Evolutionary conservation across 2,329 filamentous ascomycete species (phyloP).

Genomic region (Fusarium devonianum): DNA sequence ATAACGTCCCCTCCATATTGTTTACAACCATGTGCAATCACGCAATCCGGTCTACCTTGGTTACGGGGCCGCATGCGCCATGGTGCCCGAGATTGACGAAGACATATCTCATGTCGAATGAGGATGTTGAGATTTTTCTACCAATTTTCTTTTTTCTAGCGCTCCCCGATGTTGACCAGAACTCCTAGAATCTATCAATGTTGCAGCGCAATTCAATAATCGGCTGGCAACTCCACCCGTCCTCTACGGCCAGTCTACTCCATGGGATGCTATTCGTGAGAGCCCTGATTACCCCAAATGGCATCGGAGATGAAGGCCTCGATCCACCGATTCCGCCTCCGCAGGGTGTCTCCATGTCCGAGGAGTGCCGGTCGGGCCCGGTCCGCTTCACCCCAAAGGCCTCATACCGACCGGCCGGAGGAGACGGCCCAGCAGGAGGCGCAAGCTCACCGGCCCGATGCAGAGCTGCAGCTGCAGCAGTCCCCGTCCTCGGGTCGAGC

Average conservation of each 20-base stretch:
- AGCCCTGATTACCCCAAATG: constrained; percentile 29
- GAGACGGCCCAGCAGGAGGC: constrained; percentile 24
- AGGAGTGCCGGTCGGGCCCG: constrained; percentile 36
- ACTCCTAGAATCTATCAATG: background rate
- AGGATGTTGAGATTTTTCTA: constrained; percentile 4
- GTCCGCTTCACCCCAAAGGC: constrained; percentile 40
- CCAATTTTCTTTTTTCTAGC: background rate
- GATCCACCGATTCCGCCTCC: constrained; percentile 40
- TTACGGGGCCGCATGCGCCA: constrained; percentile 19
- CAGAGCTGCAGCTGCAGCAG: constrained; percentile 5
- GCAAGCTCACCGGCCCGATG: constrained; percentile 23
- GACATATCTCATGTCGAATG: constrained; percentile 6
- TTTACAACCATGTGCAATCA: constrained; percentile 31
- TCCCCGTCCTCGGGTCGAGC: constrained; percentile 1
- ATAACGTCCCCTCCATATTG: constrained; percentile 11
- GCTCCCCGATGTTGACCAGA: constrained; percentile 1
- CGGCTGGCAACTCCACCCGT: background rate
- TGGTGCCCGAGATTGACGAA: constrained; percentile 1
- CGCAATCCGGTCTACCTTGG: constrained; percentile 38
- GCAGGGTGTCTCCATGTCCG: constrained; percentile 39
- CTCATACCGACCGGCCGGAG: constrained; percentile 25
- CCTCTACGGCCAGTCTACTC: constrained; percentile 1
- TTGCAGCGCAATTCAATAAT: background rate
- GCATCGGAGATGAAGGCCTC: constrained; percentile 41
- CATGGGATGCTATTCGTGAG: constrained; percentile 15